phyloP scores from a whole-genome alignment of 2,329 filamentous ascomycete genomes.

The Dactylellina parvicollis region DNA sequence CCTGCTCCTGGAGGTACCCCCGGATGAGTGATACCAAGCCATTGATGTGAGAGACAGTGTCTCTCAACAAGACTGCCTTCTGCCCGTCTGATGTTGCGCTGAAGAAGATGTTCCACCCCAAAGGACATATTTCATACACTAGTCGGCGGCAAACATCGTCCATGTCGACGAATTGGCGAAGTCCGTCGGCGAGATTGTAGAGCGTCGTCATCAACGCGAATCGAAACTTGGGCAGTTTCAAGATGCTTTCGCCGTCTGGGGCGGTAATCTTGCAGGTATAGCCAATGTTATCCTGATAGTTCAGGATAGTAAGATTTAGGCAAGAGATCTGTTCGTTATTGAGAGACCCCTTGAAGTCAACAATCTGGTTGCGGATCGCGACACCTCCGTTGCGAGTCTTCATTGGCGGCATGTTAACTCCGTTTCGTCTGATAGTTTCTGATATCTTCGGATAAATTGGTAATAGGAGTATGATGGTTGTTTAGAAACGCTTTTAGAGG shows the following conservation, averaged over 20 bases:
- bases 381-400: too few species aligned
- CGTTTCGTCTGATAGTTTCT: too few species aligned
- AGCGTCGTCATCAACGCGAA: neutral
- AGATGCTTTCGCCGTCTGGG: neutral
- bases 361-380: too few species aligned
- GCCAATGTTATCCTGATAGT: neutral
- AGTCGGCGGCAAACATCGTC: neutral
- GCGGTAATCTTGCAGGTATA: neutral
- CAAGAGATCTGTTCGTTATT: too few species aligned
- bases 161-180: neutral
- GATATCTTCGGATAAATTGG: too few species aligned
- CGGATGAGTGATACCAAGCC: too few species aligned
- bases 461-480: too few species aligned
- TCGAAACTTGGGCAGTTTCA: neutral
- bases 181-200: neutral
- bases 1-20: too few species aligned
- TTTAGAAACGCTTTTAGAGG: too few species aligned
- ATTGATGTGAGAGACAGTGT: neutral
- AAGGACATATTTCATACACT: neutral
- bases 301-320: neutral
- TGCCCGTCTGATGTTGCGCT: neutral
- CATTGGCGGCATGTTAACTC: too few species aligned
- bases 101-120: constrained; percentile 16
- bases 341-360: too few species aligned
- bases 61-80: neutral